Evolutionary conservation across 169 alveolate genomes (phyloP).

Genomic region (Plasmodium knowlesi): DNA sequence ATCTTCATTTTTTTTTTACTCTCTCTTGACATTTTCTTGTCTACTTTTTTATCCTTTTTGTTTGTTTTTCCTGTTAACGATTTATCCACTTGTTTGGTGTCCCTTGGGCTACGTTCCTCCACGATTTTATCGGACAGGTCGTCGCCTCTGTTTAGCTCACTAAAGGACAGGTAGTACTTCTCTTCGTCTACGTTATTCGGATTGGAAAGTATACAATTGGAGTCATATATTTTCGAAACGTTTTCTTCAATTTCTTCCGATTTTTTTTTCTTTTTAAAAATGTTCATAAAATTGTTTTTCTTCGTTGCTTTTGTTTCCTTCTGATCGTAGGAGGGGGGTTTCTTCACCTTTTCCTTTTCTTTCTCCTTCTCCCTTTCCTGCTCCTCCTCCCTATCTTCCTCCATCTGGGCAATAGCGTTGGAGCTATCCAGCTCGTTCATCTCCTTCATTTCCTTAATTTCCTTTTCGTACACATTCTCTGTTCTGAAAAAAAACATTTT

Average conservation of each 20-base stretch:
- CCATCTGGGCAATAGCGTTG: not conserved
- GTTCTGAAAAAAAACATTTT: slow-evolving; percentile 33
- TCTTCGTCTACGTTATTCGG: slow-evolving; percentile 29
- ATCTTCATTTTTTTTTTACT: not conserved
- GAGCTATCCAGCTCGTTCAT: slow-evolving; percentile 17
- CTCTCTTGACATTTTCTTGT: slow-evolving; percentile 2
- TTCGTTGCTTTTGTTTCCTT: slow-evolving; percentile 12
- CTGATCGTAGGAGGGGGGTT: not conserved
- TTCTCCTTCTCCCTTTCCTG: not conserved
- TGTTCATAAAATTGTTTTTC: slow-evolving; percentile 47
- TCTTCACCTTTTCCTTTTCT: not conserved
- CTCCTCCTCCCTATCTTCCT: not conserved
- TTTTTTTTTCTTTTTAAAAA: slow-evolving; percentile 51
- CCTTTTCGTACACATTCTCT: slow-evolving; percentile 61
- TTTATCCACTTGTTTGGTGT: not conserved
- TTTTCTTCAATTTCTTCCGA: not conserved
- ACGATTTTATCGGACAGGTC: slow-evolving; percentile 10
- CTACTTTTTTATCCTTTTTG: not conserved
- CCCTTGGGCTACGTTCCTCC: not conserved
- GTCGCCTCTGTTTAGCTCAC: slow-evolving; percentile 41
- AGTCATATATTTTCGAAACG: slow-evolving; percentile 34
- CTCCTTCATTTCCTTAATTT: slow-evolving; percentile 52
- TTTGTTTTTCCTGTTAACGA: not conserved
- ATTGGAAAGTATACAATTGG: slow-evolving; percentile 34
- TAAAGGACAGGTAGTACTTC: slow-evolving; percentile 52